phyloP scores from a whole-genome alignment of 164 flowering plant genomes.

The Dillenia turbinata region DNA sequence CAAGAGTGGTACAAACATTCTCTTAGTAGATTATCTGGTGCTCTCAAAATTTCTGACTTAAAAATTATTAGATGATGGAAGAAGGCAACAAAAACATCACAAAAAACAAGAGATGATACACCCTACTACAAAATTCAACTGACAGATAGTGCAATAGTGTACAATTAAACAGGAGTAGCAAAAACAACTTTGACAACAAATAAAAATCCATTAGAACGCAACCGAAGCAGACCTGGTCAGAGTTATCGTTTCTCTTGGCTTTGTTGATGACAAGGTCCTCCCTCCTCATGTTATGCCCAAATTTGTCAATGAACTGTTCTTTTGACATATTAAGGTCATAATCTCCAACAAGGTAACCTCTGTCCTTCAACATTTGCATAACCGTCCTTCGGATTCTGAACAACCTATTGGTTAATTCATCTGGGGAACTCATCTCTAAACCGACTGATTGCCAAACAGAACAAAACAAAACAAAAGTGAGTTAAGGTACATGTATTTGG shows the following conservation, averaged over 20 bases:
- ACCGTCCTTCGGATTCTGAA: slow-evolving; percentile 9
- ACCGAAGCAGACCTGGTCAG: background rate
- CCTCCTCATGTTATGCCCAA: slow-evolving; percentile 5
- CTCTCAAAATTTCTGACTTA: too few species aligned
- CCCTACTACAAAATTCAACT: too few species aligned
- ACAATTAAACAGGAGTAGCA: too few species aligned
- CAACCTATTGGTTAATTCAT: slow-evolving; percentile 3
- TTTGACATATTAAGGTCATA: slow-evolving; percentile 10
- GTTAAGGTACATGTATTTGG: too few species aligned
- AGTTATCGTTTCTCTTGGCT: background rate
- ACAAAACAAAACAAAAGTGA: slow-evolving; percentile 2
- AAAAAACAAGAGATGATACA: too few species aligned
- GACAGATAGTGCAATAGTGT: too few species aligned
- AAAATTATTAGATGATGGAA: too few species aligned
- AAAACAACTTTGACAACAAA: too few species aligned
- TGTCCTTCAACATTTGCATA: slow-evolving; percentile 12
- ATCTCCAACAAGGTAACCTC: slow-evolving; percentile 8
- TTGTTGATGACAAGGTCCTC: background rate
- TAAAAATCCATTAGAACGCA: too few species aligned
- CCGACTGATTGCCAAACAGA: background rate
- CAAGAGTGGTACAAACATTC: too few species aligned
- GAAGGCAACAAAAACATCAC: too few species aligned
- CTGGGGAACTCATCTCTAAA: background rate
- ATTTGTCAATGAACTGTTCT: slow-evolving; percentile 1
- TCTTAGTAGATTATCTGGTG: too few species aligned